Conservation (phyloP, 306 rosid genomes). For the Purshia tridentata region DNA sequence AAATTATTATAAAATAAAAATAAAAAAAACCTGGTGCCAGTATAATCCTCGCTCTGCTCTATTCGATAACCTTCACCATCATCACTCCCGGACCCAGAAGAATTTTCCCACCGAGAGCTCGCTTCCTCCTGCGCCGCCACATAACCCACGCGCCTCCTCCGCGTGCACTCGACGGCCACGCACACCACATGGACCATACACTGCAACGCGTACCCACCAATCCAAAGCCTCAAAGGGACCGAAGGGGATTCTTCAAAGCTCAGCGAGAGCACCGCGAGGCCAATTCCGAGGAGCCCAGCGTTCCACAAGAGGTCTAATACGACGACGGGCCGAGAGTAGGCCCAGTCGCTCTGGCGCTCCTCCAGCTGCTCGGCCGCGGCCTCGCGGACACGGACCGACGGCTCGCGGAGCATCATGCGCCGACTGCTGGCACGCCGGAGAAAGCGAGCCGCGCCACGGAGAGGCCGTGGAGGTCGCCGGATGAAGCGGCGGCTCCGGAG, state of each 20-base stretch:
- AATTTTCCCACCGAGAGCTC: slow-evolving; percentile 37
- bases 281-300: slow-evolving; percentile 51
- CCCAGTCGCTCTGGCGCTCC: slow-evolving; percentile 95
- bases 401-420: slow-evolving; percentile 83
- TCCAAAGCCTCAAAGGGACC: slow-evolving; percentile 79
- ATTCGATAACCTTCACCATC: slow-evolving; percentile 46
- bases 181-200: slow-evolving; percentile 59
- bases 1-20: background rate
- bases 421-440: slow-evolving; percentile 75
- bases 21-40: slow-evolving; percentile 45
- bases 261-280: slow-evolving; percentile 39
- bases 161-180: slow-evolving; percentile 51
- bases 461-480: slow-evolving; percentile 40
- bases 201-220: slow-evolving; percentile 65
- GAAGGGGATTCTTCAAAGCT: slow-evolving; percentile 56
- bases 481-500: slow-evolving; percentile 48
- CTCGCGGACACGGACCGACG: slow-evolving; percentile 81
- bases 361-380: slow-evolving; percentile 94
- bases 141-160: slow-evolving; percentile 29
- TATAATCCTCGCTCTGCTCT: slow-evolving; percentile 28
- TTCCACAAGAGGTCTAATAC: slow-evolving; percentile 77
- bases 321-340: slow-evolving; percentile 75
- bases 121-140: slow-evolving; percentile 16
- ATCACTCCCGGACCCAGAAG: slow-evolving; percentile 64
- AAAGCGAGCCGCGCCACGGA: slow-evolving; percentile 60